These are phyloP conservation scores for Saururus chinensis DNA, from an alignment of 164 flowering plant species.

Conservation along the genomic window DNA sequence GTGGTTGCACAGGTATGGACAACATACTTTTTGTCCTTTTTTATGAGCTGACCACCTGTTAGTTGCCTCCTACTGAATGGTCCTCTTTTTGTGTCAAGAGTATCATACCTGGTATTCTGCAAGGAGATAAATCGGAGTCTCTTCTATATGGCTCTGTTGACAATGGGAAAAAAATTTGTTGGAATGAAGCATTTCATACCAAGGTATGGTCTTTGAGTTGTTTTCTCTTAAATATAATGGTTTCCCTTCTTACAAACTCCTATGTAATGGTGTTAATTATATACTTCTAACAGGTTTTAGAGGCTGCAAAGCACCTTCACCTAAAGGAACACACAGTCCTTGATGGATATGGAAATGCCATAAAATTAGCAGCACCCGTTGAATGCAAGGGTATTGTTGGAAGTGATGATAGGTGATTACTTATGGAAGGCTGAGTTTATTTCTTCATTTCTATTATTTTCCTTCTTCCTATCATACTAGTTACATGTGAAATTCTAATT, in stretches of 20 bases:
- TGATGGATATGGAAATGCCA: conserved; percentile 74
- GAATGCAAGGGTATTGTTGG: conserved; percentile 99
- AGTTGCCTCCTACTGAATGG: background rate
- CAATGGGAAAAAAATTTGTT: conserved; percentile 97
- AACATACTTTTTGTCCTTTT: background rate
- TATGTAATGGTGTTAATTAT: background rate
- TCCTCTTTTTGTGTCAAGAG: conserved; percentile 39
- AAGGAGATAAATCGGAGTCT: conserved; percentile 98
- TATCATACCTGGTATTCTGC: conserved; percentile 98
- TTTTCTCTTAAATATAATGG: background rate
- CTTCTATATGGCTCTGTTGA: conserved; percentile 99
- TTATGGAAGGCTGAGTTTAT: background rate
- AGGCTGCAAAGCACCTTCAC: conserved; percentile 95
- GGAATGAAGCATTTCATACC: conserved; percentile 93
- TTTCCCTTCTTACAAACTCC: background rate
- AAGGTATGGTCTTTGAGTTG: conserved; percentile 42
- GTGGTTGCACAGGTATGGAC: conserved; percentile 89
- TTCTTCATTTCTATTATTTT: background rate
- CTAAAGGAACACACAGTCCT: conserved; percentile 77
- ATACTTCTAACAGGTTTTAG: conserved; percentile 46
- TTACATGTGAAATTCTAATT: too few relatives aligned
- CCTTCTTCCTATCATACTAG: background rate
- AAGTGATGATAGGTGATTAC: conserved; percentile 84
- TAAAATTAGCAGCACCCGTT: conserved; percentile 92
- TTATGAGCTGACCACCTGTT: background rate